Evolutionary conservation across 148 eudicot species (phyloP), one percentile per base, ranked within the genome.

Genomic region (Arbutus unedo): DNA sequence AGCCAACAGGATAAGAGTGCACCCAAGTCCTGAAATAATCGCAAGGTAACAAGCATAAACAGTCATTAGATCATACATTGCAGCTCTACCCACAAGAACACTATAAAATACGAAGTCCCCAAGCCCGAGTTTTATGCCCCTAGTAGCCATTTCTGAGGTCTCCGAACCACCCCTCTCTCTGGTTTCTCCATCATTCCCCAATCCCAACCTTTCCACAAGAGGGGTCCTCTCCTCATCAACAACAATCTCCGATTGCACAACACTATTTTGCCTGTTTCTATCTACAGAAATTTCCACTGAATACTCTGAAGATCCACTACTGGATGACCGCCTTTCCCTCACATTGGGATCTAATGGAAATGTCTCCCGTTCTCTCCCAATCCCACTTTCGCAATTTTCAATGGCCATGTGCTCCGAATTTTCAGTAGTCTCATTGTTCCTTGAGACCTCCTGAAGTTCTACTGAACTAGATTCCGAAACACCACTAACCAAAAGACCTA

Each of bases 11-110:
- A 92, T 92, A 7, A 96, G 93, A 23, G 99, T 96, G 83, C 98
- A 94, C 45, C 93, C 99, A 82, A 96, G 91, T 13, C 99, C 98
- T 1, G 93, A 94, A 85, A 96, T 93, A 82, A 96, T 96, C 8
- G 98, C 99, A 54, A 96, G 96, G 89, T 96, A 96, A 88, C 98
- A 96, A 77, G 99, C 99, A 87, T 94, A 94, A 9, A 96, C 99
- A 23, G 99, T 96, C 99, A 96, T 94, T 48, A 96, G 85, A 88
- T 96, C 99, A 88, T 94, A 96, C 99, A 96, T 93, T 51, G 99
- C 98, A 75, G 99, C 99, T 83, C 99, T 94, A 75, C 99, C 99
- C 83, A 96, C 97, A 77, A 96, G 91, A 83, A 96, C 99, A 79
- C 98, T 94, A 67, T 96, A 94, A 87, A 94, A 96, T 11, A 94